A percentile compares a stretch with the other conserved stretches of the same genome.
Conservation (phyloP, 78 protist genomes). For the Speleostelium caveatum region DNA sequence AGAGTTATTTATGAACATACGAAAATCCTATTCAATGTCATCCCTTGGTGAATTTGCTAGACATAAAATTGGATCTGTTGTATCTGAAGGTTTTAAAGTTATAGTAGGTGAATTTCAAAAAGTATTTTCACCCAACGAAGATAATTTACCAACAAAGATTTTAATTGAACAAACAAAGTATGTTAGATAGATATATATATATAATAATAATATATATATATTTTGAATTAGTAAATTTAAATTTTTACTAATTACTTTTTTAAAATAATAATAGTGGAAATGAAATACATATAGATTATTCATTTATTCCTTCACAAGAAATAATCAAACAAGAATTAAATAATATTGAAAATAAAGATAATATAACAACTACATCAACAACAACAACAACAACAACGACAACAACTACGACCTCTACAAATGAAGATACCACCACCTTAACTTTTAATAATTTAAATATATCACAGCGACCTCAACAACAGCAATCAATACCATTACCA, state of each 20-base stretch:
- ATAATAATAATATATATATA: not conserved
- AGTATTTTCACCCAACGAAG: constrained; percentile 72
- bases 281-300: constrained; percentile 32
- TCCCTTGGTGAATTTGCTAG: constrained; percentile 76
- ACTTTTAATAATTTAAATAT: too few relatives aligned
- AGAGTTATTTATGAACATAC: constrained; percentile 47
- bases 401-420: not conserved
- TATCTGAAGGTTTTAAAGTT: constrained; percentile 69
- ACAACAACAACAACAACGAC: not conserved
- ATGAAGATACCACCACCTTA: too few relatives aligned
- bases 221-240: not conserved
- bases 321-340: constrained; percentile 19
- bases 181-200: not conserved
- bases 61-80: constrained; percentile 67
- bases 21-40: constrained; percentile 69
- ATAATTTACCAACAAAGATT: constrained; percentile 5
- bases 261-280: not conserved
- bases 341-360: not conserved
- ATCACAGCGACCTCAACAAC: too few relatives aligned
- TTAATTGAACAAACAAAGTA: constrained; percentile 50
- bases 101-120: constrained; percentile 79
- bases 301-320: constrained; percentile 64
- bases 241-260: not conserved
- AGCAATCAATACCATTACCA: too few relatives aligned
- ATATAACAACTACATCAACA: not conserved